Base-by-base conservation (phyloP, 257 asterid species). In the Rubia yunnanensis region DNA sequence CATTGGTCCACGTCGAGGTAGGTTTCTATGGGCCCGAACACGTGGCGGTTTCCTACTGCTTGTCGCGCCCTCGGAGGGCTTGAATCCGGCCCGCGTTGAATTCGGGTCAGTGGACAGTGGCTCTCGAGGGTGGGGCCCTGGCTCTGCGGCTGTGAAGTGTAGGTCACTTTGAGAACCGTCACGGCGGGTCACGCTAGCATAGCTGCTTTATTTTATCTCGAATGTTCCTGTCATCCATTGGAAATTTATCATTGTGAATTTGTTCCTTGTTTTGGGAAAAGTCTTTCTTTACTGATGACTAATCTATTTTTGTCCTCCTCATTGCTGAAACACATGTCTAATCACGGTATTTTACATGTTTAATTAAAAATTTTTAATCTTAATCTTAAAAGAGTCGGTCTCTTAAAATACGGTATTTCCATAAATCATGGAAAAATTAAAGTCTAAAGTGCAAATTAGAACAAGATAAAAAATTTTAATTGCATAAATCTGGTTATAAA, bases 1-100 rank as follows among this genome's bases (percentile, higher is more conserved):
- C 46, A 88, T 86, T 85, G 88, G 96, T 80, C 85, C 84, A 71
- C 73, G 78, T 72, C 8, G 34, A 0, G 13, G 3, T 30, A 55
- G 65, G 67, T 52, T 34, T 72, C 24, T 15, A 11, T 48, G 54
- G 57, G 20, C 18, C 0, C 0, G 32, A 76, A 65, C 89, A 84
- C 92, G 86, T 84, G 86, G 50, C 79, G 10, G 64, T 55, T 9
- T n/a, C 1, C 20, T 4, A 70, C 38, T 7, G 32, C 28, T 23
- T 7, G 64, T 61, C 55, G 65, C 17, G 24, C 36, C 49, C 18
- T 55, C 0, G 3, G 35, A 3, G 0, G 34, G 58, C 46, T 54
- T 38, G 70, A 20, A 31, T 34, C 69, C 26, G 72, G 55, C 41
- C 27, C 7, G 74, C 26, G 61, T 32, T 46, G 62, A 54, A 50